A percentile compares a stretch with the other conserved stretches of the same genome.
Evolutionary conservation across 2,329 filamentous ascomycete genomes (phyloP).

Genomic region (Ceratocystis cacaofunesta): DNA sequence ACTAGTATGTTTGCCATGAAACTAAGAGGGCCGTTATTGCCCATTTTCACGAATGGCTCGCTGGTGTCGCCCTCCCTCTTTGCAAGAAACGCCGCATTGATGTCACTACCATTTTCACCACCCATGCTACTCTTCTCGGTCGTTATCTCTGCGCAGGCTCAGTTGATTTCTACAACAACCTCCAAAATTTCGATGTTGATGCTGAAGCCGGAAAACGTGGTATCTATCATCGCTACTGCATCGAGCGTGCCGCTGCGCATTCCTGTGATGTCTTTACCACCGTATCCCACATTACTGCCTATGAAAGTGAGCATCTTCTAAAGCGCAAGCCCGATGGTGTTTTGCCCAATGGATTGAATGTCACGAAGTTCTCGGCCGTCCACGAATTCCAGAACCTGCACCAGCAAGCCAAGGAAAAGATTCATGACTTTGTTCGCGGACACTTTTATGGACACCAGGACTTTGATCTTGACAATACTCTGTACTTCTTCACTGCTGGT

Average conservation of each 20-base stretch:
- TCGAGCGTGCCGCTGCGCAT: constrained; percentile 86
- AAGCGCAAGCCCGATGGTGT: constrained; percentile 97
- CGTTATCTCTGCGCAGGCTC: constrained; percentile 94
- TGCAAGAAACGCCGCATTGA: constrained; percentile 91
- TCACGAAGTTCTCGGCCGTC: constrained; percentile 95
- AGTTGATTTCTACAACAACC: constrained; percentile 98
- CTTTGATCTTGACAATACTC: constrained; percentile 88
- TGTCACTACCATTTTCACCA: constrained; percentile 95
- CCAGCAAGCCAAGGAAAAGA: constrained; percentile 92
- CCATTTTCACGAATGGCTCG: constrained; percentile 98
- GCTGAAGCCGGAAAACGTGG: constrained; percentile 93
- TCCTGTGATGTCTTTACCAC: constrained; percentile 95
- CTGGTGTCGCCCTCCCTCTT: constrained; percentile 81
- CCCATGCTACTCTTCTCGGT: constrained; percentile 79
- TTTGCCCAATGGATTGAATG: constrained; percentile 88
- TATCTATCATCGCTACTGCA: constrained; percentile 97
- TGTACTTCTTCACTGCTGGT: constrained; percentile 95
- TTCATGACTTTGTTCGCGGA: constrained; percentile 92
- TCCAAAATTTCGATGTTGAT: constrained; percentile 93
- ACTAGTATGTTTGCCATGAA: constrained; percentile 82
- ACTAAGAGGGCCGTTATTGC: constrained; percentile 85
- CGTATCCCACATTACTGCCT: constrained; percentile 95
- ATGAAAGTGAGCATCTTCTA: constrained; percentile 91
- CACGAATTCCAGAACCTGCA: constrained; percentile 99
- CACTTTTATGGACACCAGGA: constrained; percentile 99